Conservation (phyloP, 352 stramenopile species). For the Phytophthora fragariae region DNA sequence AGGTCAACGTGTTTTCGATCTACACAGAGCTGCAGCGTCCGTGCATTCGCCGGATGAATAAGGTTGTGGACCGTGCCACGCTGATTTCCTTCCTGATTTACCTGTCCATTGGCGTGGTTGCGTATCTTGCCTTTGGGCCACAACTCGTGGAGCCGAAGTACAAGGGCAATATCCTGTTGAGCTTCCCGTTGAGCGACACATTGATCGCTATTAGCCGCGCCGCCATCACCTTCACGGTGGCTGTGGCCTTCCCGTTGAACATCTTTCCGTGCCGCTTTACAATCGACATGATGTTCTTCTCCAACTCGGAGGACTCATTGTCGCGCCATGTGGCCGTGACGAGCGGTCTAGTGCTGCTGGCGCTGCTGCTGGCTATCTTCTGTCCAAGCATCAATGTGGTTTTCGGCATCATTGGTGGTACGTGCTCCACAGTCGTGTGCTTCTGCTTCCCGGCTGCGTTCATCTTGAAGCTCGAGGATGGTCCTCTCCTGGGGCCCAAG, state of each 20-base stretch:
- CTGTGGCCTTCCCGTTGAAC: slow-evolving; percentile 87
- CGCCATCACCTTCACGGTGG: slow-evolving; percentile 88
- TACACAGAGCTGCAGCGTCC: slow-evolving; percentile 89
- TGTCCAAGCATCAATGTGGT: slow-evolving; percentile 89
- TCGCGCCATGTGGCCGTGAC: slow-evolving; percentile 76
- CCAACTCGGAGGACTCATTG: slow-evolving; percentile 71
- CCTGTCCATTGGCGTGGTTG: slow-evolving; percentile 77
- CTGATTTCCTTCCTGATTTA: slow-evolving; percentile 81
- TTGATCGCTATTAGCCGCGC: slow-evolving; percentile 83
- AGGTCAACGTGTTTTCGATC: slow-evolving; percentile 91
- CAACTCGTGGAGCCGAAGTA: slow-evolving; percentile 68
- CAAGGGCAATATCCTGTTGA: slow-evolving; percentile 88
- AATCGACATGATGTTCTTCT: slow-evolving; percentile 92
- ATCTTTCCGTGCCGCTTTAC: slow-evolving; percentile 90
- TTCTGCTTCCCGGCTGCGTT: slow-evolving; percentile 87
- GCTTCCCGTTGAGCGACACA: slow-evolving; percentile 78
- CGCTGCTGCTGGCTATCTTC: slow-evolving; percentile 82
- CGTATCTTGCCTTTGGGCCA: slow-evolving; percentile 82
- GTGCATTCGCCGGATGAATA: slow-evolving; percentile 90
- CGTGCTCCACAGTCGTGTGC: slow-evolving; percentile 84
- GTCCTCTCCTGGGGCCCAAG: slow-evolving; percentile 68
- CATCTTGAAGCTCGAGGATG: slow-evolving; percentile 87
- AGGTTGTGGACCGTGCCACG: slow-evolving; percentile 85
- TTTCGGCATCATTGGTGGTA: slow-evolving; percentile 88
- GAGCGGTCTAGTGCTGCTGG: slow-evolving; percentile 63